Evolutionary conservation across 192 early-diverging fungal species (phyloP).

Genomic region (Lobulomyces angularis): DNA sequence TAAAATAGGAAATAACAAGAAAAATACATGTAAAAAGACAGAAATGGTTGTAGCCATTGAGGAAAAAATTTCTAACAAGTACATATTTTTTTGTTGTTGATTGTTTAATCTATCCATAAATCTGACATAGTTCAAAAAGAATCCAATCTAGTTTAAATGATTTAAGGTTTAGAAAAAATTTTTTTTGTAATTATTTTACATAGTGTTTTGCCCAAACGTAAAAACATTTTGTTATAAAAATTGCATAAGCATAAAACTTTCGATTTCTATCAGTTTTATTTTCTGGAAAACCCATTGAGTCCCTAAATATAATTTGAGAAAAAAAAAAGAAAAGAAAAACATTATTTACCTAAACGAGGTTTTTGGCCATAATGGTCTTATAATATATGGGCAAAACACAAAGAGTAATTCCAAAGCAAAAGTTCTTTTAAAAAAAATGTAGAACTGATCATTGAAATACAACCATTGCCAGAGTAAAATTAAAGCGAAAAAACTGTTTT

Average conservation of each 20-base stretch:
- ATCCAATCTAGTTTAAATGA: constrained; percentile 1
- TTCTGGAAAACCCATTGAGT: constrained; percentile 12
- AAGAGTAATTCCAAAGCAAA: constrained; percentile 10
- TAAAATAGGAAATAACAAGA: no score
- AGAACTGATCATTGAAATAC: constrained; percentile 13
- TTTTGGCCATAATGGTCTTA: constrained; percentile 14
- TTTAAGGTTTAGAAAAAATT: constrained; percentile 10
- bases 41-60: no score
- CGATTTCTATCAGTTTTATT: constrained; percentile 10
- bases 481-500: constrained; percentile 21
- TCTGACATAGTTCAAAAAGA: constrained; percentile 17
- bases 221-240: constrained; percentile 13
- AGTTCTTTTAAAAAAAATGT: constrained; percentile 7
- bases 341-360: no score
- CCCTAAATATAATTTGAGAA: constrained; percentile 15
- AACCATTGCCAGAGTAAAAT: constrained; percentile 17
- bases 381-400: constrained; percentile 18
- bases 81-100: constrained; percentile 11
- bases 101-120: constrained; percentile 9
- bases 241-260: constrained; percentile 10
- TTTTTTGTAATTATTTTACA: background rate
- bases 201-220: constrained; percentile 18
- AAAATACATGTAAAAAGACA: no score
- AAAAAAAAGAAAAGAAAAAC: no score
- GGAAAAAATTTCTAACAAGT: constrained; percentile 14